Base-by-base conservation (phyloP, 2,329 filamentous ascomycete genomes). In the Beauveria scarabaeidicola region DNA sequence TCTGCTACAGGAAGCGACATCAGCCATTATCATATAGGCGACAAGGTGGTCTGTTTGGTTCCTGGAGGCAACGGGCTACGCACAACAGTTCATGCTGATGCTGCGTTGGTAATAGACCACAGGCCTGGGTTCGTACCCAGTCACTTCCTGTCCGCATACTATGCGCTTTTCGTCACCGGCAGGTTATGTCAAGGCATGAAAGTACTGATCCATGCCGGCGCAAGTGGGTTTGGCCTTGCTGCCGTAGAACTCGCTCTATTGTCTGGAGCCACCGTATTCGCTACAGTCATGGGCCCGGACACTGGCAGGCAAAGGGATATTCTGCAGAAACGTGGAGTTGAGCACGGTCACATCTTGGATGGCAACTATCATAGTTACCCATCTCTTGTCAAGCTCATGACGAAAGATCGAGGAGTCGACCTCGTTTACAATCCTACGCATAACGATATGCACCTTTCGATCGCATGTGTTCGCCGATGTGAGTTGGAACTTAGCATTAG, bases 371-470 rank as follows among this genome's bases (percentile, higher is more conserved):
- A 73, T 27, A 66, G 63, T 19, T 73, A 76, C 19, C 69, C 73
- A 10, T 63, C 66, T 0, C 55, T 63, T 3, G 62, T 79, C 38
- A 64, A 69, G 27, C 62, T 68, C 0, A 57, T 69, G 19, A 78
- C 75, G 1, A 62, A 61, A 15, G 67, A 65, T 3, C 63, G 63
- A 32, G 73, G 73, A 13, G 66, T 79, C 2, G 75, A 81, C 48
- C 61, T 79, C 3, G 68, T 81, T 1, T 78, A 79, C 55, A 78
- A 80, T 62, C 70, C 78, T 0, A 75, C 78, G 0, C 72, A 73
- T 52, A 65, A 70, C 9, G 64, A 72, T 40, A 55, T 71, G 4
- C 68, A 72, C 3, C 60, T 66, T 3, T 72, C 69, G 58, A 64
- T 69, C 15, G 64, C 68, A 43, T 77, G 73, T 46, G 69, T 77